Evolutionary conservation across 1,284 basidiomycete genomes (phyloP).

Genomic region (Cutaneotrichosporon cyanovorans): DNA sequence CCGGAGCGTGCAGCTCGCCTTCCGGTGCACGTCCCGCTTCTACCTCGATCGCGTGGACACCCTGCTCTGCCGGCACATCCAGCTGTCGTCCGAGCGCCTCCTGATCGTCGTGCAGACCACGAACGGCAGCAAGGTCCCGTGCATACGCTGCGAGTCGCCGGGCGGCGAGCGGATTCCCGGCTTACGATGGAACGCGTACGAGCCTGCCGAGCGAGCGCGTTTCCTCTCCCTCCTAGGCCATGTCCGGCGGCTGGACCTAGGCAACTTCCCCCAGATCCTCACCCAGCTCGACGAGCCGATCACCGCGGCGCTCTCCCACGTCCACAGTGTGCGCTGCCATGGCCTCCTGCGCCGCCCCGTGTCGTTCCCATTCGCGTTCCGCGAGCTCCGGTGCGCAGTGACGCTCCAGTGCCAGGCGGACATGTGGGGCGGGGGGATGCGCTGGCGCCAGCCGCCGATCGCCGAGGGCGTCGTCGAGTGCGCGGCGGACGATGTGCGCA

Average conservation of each 20-base stretch:
- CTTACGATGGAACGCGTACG: conserved; percentile 3
- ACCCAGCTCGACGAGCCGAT: neutral
- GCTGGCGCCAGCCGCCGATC: conserved; percentile 7
- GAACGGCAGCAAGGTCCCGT: neutral
- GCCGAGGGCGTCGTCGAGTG: neutral
- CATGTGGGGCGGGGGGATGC: neutral
- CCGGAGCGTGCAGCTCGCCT: neutral
- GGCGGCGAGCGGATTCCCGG: conserved; percentile 5
- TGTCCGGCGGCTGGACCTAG: conserved; percentile 3
- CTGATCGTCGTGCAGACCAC: neutral
- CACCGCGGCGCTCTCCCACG: conserved; percentile 1
- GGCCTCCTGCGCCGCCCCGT: too few relatives aligned
- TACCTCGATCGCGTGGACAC: conserved; percentile 2
- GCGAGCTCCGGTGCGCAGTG: neutral
- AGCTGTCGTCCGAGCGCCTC: neutral
- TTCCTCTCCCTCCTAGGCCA: conserved; percentile 1
- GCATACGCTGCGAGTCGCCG: neutral
- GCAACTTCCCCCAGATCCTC: neutral
- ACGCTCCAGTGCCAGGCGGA: conserved; percentile 1
- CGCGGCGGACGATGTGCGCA: neutral
- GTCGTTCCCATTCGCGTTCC: neutral
- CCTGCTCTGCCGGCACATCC: neutral
- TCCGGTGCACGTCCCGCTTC: conserved; percentile 2
- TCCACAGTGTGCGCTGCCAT: neutral
- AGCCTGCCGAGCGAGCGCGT: neutral